Percentiles rank a stretch among this genome's conserved stretches.
Conservation (phyloP, 305 asterid species). For the Plantago rigida region DNA sequence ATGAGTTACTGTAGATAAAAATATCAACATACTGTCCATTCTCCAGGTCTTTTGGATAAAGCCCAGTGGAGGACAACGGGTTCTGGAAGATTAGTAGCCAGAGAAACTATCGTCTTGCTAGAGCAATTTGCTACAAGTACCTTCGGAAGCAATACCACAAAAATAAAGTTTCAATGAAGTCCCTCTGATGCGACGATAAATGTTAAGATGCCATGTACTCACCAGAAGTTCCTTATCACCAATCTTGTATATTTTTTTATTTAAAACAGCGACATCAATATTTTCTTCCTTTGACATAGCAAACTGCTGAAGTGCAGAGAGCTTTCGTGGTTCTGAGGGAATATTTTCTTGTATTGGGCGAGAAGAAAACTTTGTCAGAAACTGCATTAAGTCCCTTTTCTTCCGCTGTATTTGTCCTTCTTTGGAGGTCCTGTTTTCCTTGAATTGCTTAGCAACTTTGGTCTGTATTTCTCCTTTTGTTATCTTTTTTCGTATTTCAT, state of each 20-base stretch:
- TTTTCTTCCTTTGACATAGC: slow-evolving; percentile 54
- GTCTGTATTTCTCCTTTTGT: slow-evolving; percentile 57
- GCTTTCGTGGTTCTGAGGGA: slow-evolving; percentile 42
- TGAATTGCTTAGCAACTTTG: slow-evolving; percentile 49
- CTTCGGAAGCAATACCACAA: slow-evolving; percentile 37
- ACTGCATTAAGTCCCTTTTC: slow-evolving; percentile 62
- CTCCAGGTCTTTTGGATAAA: slow-evolving; percentile 70
- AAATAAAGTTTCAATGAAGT: slow-evolving; percentile 5
- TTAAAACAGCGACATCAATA: slow-evolving; percentile 43
- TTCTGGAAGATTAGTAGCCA: slow-evolving; percentile 74
- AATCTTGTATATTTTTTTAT: slow-evolving; percentile 49
- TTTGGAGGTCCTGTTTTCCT: slow-evolving; percentile 29
- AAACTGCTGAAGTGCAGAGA: slow-evolving; percentile 50
- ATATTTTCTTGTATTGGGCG: slow-evolving; percentile 34
- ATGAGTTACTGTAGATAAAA: slow-evolving; percentile 9
- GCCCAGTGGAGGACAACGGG: slow-evolving; percentile 95
- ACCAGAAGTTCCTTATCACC: slow-evolving; percentile 79
- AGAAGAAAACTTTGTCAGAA: slow-evolving; percentile 50
- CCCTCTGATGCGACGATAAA: slow-evolving; percentile 3
- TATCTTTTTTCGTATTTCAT: slow-evolving; percentile 51
- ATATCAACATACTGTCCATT: slow-evolving; percentile 60
- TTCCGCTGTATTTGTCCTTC: slow-evolving; percentile 71
- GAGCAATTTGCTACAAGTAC: slow-evolving; percentile 60
- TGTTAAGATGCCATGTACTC: slow-evolving; percentile 27
- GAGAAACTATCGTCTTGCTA: slow-evolving; percentile 55